A percentile compares a stretch with the other conserved stretches of the same genome.
Evolutionary conservation across 805 yeast species (phyloP).

Genomic region (Candida piceae): DNA sequence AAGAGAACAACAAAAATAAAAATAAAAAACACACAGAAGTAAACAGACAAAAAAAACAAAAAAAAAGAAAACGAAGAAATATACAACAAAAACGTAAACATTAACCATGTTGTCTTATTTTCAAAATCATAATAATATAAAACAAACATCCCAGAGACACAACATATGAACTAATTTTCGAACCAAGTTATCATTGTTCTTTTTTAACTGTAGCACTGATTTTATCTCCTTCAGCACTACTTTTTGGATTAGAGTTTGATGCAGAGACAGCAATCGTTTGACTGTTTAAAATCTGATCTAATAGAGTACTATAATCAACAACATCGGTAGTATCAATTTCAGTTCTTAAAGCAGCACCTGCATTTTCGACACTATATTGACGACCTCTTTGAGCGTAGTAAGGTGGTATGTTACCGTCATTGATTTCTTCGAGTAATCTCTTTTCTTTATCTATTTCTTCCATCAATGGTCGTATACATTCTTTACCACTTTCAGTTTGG

Average conservation of each 20-base stretch:
- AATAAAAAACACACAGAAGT: not conserved
- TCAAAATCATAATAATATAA: too few relatives aligned
- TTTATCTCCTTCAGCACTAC: not conserved
- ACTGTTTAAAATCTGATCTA: constrained; percentile 20
- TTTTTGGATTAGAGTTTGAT: too few relatives aligned
- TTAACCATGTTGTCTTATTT: too few relatives aligned
- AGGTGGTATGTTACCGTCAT: too few relatives aligned
- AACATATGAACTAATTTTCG: not conserved
- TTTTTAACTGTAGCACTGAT: too few relatives aligned
- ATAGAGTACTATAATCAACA: constrained; percentile 13
- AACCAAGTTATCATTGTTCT: not conserved
- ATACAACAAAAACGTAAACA: too few relatives aligned
- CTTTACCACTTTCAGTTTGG: constrained; percentile 72
- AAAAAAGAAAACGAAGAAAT: not conserved
- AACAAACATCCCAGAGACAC: too few relatives aligned
- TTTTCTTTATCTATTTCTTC: constrained; percentile 41
- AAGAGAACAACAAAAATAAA: not conserved
- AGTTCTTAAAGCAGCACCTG: constrained; percentile 8
- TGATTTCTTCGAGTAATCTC: too few relatives aligned
- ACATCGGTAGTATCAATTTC: constrained; percentile 10
- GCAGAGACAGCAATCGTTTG: constrained; percentile 12
- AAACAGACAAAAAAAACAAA: not conserved
- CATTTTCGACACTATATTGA: constrained; percentile 17
- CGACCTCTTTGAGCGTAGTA: too few relatives aligned
- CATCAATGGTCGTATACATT: constrained; percentile 62